A percentile compares a stretch with the other conserved stretches of the same genome.
Conservation (phyloP, 306 rosid species). For the Luffa acutangula region DNA sequence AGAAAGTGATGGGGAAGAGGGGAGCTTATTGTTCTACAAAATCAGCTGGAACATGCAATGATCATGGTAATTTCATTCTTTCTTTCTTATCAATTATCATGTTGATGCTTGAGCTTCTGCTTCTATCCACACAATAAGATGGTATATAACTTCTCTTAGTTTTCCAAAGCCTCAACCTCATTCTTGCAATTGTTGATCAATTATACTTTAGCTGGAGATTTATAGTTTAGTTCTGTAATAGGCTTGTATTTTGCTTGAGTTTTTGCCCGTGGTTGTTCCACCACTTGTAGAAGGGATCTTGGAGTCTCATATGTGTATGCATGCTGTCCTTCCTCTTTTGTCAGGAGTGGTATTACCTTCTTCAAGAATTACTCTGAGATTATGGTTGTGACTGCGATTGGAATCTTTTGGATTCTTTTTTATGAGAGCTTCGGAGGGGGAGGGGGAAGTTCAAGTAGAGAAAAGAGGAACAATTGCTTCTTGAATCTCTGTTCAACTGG, state of each 20-base stretch:
- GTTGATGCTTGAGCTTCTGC: neutral
- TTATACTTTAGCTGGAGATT: neutral
- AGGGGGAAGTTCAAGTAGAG: neutral
- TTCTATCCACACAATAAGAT: neutral
- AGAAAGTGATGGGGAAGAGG: neutral
- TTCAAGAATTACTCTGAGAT: neutral
- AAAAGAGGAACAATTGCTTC: neutral
- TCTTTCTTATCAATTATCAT: neutral
- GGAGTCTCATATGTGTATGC: neutral
- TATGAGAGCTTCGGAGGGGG: too few species aligned
- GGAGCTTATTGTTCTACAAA: neutral
- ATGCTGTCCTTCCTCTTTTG: neutral
- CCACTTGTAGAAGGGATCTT: neutral
- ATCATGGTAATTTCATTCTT: slow-evolving; percentile 9
- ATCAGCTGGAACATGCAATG: neutral
- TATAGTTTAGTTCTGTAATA: neutral
- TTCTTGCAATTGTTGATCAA: neutral
- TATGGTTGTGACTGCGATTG: neutral
- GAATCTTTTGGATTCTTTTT: neutral
- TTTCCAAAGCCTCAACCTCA: neutral
- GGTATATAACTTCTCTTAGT: neutral
- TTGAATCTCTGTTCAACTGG: neutral
- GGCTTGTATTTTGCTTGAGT: neutral
- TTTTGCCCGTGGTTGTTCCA: neutral
- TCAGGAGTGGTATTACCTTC: neutral